Conservation (phyloP, 345 rosid species). For the Aquilaria sinensis region DNA sequence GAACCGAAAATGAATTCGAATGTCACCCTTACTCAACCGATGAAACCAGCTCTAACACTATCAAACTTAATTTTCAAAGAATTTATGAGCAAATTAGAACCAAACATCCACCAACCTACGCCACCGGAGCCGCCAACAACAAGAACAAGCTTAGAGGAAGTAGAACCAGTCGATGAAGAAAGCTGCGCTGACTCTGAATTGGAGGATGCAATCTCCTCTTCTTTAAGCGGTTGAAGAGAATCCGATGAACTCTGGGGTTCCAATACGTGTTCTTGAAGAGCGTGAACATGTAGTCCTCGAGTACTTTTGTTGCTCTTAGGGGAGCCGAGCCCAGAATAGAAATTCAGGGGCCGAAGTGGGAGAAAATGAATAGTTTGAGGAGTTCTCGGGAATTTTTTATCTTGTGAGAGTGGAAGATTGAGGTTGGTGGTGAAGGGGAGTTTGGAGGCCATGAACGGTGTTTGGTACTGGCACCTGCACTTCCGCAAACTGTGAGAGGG, state of each 20-base stretch:
- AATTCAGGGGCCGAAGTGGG: constrained; percentile 18
- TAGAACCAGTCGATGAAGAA: constrained; percentile 20
- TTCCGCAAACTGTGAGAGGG: not conserved
- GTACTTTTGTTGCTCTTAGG: constrained; percentile 20
- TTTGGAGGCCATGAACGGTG: constrained; percentile 52
- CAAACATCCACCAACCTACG: constrained; percentile 40
- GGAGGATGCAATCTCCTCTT: constrained; percentile 41
- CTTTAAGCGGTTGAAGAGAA: constrained; percentile 24
- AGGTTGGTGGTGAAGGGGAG: constrained; percentile 29
- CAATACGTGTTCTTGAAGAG: constrained; percentile 6
- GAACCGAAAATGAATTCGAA: too few species aligned
- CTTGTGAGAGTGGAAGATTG: constrained; percentile 16
- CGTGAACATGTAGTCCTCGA: constrained; percentile 18
- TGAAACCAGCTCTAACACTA: too few species aligned
- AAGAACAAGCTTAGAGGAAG: constrained; percentile 77
- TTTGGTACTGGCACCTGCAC: not conserved
- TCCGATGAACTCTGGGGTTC: too few species aligned
- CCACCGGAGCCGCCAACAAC: constrained; percentile 91
- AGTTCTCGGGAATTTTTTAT: constrained; percentile 22
- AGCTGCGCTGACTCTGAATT: constrained; percentile 24
- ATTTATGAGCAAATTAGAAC: not conserved
- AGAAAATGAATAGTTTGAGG: constrained; percentile 23
- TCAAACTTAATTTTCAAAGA: too few species aligned
- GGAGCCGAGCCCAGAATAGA: constrained; percentile 21
- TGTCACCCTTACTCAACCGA: too few species aligned